Percentiles rank a stretch among this genome's conserved stretches.
Conservation (phyloP, 2,329 filamentous ascomycete species). For the Aulographum hederae region DNA sequence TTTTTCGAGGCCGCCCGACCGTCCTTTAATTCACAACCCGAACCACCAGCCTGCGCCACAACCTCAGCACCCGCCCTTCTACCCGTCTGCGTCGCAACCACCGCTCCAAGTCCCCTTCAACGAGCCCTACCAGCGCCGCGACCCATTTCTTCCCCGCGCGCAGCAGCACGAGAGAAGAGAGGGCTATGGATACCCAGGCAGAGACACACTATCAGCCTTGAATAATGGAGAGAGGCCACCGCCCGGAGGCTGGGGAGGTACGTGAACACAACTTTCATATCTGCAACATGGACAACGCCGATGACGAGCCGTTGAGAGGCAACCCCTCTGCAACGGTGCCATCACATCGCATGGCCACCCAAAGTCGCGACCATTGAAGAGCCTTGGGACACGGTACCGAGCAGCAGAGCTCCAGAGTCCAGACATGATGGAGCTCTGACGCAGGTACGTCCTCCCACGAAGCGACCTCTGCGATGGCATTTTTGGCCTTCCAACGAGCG, state of each 20-base stretch:
- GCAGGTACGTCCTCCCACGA: too few relatives aligned
- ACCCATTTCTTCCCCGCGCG: conserved; percentile 25
- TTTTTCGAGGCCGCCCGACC: conserved; percentile 18
- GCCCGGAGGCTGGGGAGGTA: conserved; percentile 16
- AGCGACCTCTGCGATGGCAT: too few relatives aligned
- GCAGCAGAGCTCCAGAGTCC: too few relatives aligned
- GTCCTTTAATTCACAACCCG: conserved; percentile 32
- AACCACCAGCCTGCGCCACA: conserved; percentile 31
- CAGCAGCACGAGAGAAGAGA: conserved; percentile 17
- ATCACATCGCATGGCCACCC: background rate
- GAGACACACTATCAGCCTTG: conserved; percentile 13
- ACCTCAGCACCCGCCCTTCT: conserved; percentile 15
- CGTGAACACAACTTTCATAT: background rate
- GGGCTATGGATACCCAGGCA: conserved; percentile 20
- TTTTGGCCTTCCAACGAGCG: too few relatives aligned
- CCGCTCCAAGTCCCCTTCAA: conserved; percentile 26
- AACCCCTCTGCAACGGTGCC: background rate
- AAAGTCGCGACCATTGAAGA: background rate
- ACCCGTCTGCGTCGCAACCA: conserved; percentile 16
- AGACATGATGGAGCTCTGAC: too few relatives aligned
- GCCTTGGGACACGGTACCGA: too few relatives aligned
- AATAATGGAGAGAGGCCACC: conserved; percentile 13
- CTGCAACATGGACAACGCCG: background rate
- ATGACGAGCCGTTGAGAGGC: background rate
- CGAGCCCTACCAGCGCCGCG: conserved; percentile 27